Base-by-base conservation (phyloP, 345 rosid species). In the Brassica cretica region DNA sequence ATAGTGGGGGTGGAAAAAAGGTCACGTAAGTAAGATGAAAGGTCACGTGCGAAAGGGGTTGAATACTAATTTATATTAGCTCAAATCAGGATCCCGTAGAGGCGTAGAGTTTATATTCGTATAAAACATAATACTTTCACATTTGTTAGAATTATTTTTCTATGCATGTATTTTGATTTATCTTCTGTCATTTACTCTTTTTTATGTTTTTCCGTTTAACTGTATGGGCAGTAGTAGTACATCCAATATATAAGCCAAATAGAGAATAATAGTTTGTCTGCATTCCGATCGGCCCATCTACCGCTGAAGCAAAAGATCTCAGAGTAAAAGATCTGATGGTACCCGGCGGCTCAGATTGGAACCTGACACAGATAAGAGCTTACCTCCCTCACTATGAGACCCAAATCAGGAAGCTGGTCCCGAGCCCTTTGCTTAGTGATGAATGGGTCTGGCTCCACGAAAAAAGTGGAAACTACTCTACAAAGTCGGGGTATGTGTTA, bases 11-110 rank as follows among this genome's bases (percentile, higher is more conserved):
- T 59, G 79, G 79, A 70, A 37, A 7, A 15, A 53, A 39, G 64
- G 82, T 62, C 87, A 87, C 86, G 89, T 84, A 87, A 80, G 83
- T 75, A 64, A 56, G 81, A 70, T 61, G 71, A 12, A 58, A 84
- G 85, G 76, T 87, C 87, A 88, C 84, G 89, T 84, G 88, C 61
- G 64, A 27, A 2, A 27, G 30, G 35, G 32, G 32, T 84, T 66
- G 70, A 32, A 59, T 21, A 21, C 27, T 68, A 82, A 51, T 29
- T 79, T 81, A 8, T 16, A 19, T 63, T 70, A 70, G 44, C 27
- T 3, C 56, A 15, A 55, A 53, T 49, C 3, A 2, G 6, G 46
- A 77, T 64, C 35, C 25, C 60, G 27, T 46, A 33, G 32, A 68
- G 16, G 19, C 30, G 30, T 33, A 33, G 37, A 33, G 37, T 25